Base-by-base conservation (phyloP, 495 filamentous ascomycete species). In the Aspergillus nidulans region DNA sequence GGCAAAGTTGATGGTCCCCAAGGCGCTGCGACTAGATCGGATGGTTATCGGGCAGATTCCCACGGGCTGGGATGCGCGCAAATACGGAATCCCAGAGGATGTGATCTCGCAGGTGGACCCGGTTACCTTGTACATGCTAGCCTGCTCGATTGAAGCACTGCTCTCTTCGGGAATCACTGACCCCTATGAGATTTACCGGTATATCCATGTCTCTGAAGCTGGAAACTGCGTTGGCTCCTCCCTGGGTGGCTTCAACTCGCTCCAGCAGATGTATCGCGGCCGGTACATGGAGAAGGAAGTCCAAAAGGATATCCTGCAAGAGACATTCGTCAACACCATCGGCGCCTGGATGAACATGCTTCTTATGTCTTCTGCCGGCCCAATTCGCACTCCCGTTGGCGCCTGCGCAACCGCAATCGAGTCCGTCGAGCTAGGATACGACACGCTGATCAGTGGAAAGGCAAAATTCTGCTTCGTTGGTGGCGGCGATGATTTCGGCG, bases 241-340 rank as follows among this genome's bases (percentile, higher is more conserved):
- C 75, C 91, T 97, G 70, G 94, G 94, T 79, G 94, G 94, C 70
- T 90, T 90, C 45, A 81, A 82, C 59, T 94, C 94, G 52, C 81
- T 97, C 54, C 83, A 92, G 57, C 91, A 91, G 53, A 97, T 99
- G 94, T 97, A 97, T 77, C 95, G 92, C 76, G 95, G 96, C 66
- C 88, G 94, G 45, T 97, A 84, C 82, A 77, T 96, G 49, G 94
- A 98, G 75, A 94, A 91, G 74, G 92, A 92, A 15, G 79, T 97
- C 19, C 94, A 99, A 70, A 99, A 97, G 75, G 94, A 99, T 68
- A 96, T 99, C 61, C 79, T 99, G 34, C 94, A 99, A 66, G 94
- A 99, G 71, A 97, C 94, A 4, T 99, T 99, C 81, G 97, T 99
- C 80, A 99, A 99, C 75, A 97, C 94, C 20, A 99, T 99, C 92